phyloP scores from a whole-genome alignment of 1,284 basidiomycete genomes.

The Rhodotorula sp. region DNA sequence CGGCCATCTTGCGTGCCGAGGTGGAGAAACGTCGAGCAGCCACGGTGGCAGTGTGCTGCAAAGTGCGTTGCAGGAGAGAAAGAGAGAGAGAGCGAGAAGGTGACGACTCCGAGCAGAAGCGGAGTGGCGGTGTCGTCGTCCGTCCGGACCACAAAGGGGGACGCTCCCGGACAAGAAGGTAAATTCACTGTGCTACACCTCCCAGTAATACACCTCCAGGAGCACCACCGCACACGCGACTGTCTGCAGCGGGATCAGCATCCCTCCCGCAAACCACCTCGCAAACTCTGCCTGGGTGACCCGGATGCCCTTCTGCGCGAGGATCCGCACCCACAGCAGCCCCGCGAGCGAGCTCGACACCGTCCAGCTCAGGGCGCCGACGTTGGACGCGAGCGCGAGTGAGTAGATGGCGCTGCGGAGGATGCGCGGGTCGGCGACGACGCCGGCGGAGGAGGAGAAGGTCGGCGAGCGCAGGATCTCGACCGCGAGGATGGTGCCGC shows the following conservation, averaged over 20 bases:
- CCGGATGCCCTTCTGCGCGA: constrained; percentile 72
- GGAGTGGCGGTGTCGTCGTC: neutral
- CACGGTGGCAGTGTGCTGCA: neutral
- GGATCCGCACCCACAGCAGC: constrained; percentile 78
- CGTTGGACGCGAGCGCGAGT: constrained; percentile 81
- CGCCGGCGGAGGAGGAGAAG: constrained; percentile 36
- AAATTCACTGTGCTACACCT: neutral
- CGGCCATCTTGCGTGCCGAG: neutral
- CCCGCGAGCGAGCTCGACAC: constrained; percentile 90
- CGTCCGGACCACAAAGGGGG: too few species aligned
- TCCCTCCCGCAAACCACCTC: constrained; percentile 64
- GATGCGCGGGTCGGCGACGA: constrained; percentile 48
- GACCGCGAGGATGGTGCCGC: constrained; percentile 86
- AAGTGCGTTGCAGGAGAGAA: neutral
- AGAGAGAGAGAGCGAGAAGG: neutral
- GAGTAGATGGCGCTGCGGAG: constrained; percentile 57
- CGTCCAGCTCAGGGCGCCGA: constrained; percentile 87
- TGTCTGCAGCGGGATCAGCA: constrained; percentile 45
- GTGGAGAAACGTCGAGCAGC: neutral
- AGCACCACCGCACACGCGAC: constrained; percentile 50
- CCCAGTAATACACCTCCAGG: constrained; percentile 42
- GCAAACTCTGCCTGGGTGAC: constrained; percentile 72
- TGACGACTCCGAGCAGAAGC: neutral
- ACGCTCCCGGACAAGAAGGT: neutral
- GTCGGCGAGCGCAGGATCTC: constrained; percentile 57